Percentiles rank a stretch among this genome's conserved stretches.
Evolutionary conservation across 305 asterid genomes (phyloP).

Genomic region (Rubia balearica): DNA sequence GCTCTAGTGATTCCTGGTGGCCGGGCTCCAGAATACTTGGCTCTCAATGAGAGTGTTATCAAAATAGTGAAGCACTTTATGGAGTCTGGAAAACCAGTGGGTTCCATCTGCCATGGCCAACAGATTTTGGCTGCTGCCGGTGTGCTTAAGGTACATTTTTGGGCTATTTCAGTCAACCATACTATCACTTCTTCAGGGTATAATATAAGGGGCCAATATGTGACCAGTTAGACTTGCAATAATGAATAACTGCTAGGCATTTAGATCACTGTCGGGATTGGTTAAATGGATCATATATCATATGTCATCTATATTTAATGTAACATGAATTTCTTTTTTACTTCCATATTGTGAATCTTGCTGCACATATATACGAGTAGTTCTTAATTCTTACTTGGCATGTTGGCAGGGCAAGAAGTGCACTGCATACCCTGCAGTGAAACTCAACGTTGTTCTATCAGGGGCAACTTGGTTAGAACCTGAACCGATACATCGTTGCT

Average conservation of each 20-base stretch:
- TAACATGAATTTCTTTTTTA: not conserved
- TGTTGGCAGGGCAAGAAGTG: conserved; percentile 68
- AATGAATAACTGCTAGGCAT: not conserved
- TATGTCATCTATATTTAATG: too few relatives aligned
- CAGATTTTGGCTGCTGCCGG: conserved; percentile 94
- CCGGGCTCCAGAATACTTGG: conserved; percentile 92
- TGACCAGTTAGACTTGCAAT: not conserved
- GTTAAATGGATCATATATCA: too few relatives aligned
- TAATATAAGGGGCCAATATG: not conserved
- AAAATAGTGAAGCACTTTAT: conserved; percentile 61
- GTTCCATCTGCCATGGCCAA: conserved; percentile 95
- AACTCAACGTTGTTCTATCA: conserved; percentile 67
- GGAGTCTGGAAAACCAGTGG: conserved; percentile 80
- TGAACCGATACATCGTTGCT: conserved; percentile 81
- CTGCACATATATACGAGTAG: not conserved
- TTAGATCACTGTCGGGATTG: not conserved
- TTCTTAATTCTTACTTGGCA: not conserved
- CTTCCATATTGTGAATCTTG: not conserved
- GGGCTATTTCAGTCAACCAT: not conserved
- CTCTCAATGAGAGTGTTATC: conserved; percentile 56
- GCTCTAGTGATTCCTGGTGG: conserved; percentile 96
- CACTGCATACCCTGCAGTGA: conserved; percentile 92
- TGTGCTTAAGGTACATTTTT: conserved; percentile 58
- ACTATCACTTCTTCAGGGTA: not conserved
- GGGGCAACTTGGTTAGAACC: conserved; percentile 97